A percentile compares a stretch with the other conserved stretches of the same genome.
Evolutionary conservation across 2,329 filamentous ascomycete genomes (phyloP).

Genomic region (Fusarium chaquense): DNA sequence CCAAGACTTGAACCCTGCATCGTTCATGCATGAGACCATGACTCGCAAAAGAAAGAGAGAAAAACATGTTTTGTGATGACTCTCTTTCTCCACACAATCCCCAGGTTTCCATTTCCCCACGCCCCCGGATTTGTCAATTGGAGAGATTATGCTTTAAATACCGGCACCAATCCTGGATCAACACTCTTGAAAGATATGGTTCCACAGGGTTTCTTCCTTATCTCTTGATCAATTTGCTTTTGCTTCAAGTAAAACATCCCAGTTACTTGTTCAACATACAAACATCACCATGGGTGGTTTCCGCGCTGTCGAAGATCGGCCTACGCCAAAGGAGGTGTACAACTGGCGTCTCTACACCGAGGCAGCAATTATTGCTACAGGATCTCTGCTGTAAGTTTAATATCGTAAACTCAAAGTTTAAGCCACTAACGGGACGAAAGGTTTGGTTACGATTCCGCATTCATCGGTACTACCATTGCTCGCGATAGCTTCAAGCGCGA

Average conservation of each 20-base stretch:
- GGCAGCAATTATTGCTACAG: conserved; percentile 62
- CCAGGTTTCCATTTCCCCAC: conserved; percentile 44
- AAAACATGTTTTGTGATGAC: conserved; percentile 35
- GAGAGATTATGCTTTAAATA: conserved; percentile 15
- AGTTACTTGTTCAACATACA: not conserved
- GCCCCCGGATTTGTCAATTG: conserved; percentile 39
- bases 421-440: conserved; percentile 41
- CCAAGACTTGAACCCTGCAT: conserved; percentile 20
- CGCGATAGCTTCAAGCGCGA: conserved; percentile 61
- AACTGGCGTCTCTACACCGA: conserved; percentile 64
- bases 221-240: not conserved
- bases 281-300: conserved; percentile 52
- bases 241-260: not conserved
- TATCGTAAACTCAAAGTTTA: rapidly evolving
- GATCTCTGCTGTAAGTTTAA: conserved; percentile 55
- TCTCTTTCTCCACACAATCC: conserved; percentile 37
- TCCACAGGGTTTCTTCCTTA: conserved; percentile 1
- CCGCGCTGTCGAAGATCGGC: conserved; percentile 65
- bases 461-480: conserved; percentile 66
- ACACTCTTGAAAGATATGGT: not conserved
- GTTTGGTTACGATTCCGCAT: conserved; percentile 66
- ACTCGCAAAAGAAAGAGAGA: not conserved
- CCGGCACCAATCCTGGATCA: not conserved
- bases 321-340: conserved; percentile 67
- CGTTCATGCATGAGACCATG: conserved; percentile 9